These are phyloP conservation scores for Coccomyxa sp. DNA, from an alignment of 139 green algal species.

Conservation along the genomic window DNA sequence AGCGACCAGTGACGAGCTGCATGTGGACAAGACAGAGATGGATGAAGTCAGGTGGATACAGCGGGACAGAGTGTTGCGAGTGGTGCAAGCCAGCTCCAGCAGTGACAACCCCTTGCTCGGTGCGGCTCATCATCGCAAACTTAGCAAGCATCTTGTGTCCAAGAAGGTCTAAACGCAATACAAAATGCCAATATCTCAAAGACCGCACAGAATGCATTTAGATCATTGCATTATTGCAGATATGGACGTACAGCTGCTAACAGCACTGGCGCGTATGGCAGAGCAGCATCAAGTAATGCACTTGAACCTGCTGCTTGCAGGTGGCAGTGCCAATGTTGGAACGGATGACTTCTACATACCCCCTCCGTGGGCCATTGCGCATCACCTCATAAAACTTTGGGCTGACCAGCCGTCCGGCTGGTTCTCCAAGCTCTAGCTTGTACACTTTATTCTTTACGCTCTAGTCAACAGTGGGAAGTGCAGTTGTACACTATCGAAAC, in stretches of 20 bases:
- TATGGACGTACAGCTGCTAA: no score
- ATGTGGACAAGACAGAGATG: constrained; percentile 70
- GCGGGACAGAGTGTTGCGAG: constrained; percentile 7
- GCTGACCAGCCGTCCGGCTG: constrained; percentile 37
- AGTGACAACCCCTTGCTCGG: constrained; percentile 13
- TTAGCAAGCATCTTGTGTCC: background rate
- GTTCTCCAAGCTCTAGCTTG: constrained; percentile 34
- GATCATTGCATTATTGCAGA: no score
- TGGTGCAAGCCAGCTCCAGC: constrained; percentile 8
- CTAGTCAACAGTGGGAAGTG: no score
- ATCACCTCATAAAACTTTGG: constrained; percentile 73
- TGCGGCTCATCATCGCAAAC: background rate
- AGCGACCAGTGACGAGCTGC: constrained; percentile 46
- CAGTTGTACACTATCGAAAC: no score
- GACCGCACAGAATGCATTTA: no score
- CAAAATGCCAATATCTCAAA: no score
- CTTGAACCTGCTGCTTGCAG: background rate
- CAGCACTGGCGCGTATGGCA: no score
- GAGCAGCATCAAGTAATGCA: background rate
- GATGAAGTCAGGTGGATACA: constrained; percentile 56
- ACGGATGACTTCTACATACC: constrained; percentile 64
- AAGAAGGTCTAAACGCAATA: no score
- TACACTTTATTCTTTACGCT: no score
- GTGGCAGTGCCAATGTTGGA: constrained; percentile 1
- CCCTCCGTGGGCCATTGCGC: constrained; percentile 69